Conservation (phyloP, 192 early-diverging fungal genomes). For the Allomyces javanicus region DNA sequence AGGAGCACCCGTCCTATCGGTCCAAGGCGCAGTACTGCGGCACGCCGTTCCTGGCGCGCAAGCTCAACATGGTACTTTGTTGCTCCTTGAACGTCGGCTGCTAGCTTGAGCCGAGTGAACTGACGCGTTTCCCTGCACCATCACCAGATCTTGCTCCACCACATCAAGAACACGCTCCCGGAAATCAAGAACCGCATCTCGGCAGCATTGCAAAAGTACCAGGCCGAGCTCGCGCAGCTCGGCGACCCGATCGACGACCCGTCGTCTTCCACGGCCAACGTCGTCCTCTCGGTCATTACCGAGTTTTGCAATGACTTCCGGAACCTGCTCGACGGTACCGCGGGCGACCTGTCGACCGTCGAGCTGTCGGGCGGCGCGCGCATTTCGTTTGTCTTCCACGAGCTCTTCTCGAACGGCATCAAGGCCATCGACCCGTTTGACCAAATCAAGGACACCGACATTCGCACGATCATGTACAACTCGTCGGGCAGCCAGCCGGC, state of each 20-base stretch:
- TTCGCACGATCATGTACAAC: slow-evolving; percentile 96
- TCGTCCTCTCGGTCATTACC: slow-evolving; percentile 92
- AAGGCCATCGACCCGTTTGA: slow-evolving; percentile 95
- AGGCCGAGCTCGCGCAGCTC: slow-evolving; percentile 61
- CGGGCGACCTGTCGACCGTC: slow-evolving; percentile 78
- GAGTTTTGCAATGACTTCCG: slow-evolving; percentile 97
- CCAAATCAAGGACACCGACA: slow-evolving; percentile 96
- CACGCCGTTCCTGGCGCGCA: slow-evolving; percentile 92
- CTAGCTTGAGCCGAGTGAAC: not conserved
- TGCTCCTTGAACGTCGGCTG: not conserved
- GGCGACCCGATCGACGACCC: slow-evolving; percentile 74
- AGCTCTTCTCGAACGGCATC: slow-evolving; percentile 78
- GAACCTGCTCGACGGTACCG: slow-evolving; percentile 86
- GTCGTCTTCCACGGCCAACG: slow-evolving; percentile 51
- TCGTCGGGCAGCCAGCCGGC: slow-evolving; percentile 91
- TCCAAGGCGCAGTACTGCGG: slow-evolving; percentile 98
- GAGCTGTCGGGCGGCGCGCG: slow-evolving; percentile 96
- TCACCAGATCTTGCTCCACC: slow-evolving; percentile 87
- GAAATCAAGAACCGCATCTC: slow-evolving; percentile 98
- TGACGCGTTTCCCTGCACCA: not conserved
- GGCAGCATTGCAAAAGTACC: slow-evolving; percentile 63
- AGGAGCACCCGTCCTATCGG: slow-evolving; percentile 81
- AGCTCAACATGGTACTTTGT: slow-evolving; percentile 65
- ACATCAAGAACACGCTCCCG: slow-evolving; percentile 91
- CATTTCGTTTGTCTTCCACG: slow-evolving; percentile 98